Conservation (phyloP, 2,329 filamentous ascomycete genomes). For the Aspergillus sp. region DNA sequence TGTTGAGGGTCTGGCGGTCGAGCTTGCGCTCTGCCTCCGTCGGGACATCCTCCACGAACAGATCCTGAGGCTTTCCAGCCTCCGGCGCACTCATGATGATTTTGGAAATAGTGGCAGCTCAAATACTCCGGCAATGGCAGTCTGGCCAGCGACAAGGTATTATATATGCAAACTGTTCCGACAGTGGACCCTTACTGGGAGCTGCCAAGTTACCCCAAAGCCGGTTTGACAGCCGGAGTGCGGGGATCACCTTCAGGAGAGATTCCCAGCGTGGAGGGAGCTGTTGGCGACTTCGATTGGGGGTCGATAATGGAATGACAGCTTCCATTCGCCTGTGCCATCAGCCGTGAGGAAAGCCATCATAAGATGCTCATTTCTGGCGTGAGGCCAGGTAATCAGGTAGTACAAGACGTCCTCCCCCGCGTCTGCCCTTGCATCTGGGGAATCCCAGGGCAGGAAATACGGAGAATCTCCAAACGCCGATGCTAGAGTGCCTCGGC, state of each 20-base stretch:
- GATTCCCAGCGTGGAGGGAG: background rate
- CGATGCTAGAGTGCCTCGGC: background rate
- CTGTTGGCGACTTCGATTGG: background rate
- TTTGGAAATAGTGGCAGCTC: background rate
- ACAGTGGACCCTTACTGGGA: background rate
- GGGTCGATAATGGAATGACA: too few species aligned
- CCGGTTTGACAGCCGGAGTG: background rate
- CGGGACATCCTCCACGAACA: constrained; percentile 9
- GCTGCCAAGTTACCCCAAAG: background rate
- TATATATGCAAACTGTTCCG: background rate
- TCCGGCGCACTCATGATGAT: background rate
- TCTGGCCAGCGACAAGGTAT: too few species aligned
- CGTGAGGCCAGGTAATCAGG: too few species aligned
- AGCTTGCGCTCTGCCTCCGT: constrained; percentile 11
- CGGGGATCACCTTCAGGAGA: background rate
- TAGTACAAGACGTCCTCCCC: background rate
- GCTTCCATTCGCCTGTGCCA: background rate
- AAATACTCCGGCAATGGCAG: too few species aligned
- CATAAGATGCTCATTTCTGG: too few species aligned
- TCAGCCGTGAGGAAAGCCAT: too few species aligned
- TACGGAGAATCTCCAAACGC: background rate
- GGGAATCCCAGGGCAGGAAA: background rate
- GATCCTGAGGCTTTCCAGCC: constrained; percentile 5
- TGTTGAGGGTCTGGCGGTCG: constrained; percentile 10
- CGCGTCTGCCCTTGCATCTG: background rate